Conservation (phyloP, 2,329 filamentous ascomycete genomes). For the Aspergillus terreus region DNA sequence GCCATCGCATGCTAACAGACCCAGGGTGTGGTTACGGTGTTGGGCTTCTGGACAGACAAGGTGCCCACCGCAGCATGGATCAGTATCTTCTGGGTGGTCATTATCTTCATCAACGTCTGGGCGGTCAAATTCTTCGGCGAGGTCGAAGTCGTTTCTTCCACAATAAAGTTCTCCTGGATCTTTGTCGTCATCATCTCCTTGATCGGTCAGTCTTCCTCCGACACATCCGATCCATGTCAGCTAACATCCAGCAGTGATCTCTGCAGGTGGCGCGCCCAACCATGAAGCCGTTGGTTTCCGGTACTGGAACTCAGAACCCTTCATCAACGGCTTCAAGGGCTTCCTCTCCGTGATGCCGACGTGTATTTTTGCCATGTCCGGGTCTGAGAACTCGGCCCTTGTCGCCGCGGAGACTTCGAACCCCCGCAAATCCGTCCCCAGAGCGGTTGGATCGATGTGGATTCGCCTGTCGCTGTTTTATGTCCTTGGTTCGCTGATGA, state of each 20-base stretch:
- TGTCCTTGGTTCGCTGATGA: conserved; percentile 42
- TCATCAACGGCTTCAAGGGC: conserved; percentile 46
- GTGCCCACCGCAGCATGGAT: conserved; percentile 45
- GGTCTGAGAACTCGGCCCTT: conserved; percentile 43
- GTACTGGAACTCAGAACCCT: conserved; percentile 43
- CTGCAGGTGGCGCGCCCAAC: conserved; percentile 43
- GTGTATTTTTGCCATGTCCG: conserved; percentile 39
- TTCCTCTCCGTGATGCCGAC: conserved; percentile 36
- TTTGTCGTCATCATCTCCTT: conserved; percentile 47
- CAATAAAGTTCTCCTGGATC: conserved; percentile 49
- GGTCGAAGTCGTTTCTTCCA: conserved; percentile 43
- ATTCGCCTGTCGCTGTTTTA: conserved; percentile 46
- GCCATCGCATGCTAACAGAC: neutral
- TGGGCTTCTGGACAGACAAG: conserved; percentile 43
- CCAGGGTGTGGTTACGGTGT: conserved; percentile 37
- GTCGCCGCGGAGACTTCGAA: conserved; percentile 45
- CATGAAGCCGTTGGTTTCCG: conserved; percentile 40
- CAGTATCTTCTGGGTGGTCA: conserved; percentile 43
- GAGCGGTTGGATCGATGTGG: conserved; percentile 46
- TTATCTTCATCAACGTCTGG: conserved; percentile 42
- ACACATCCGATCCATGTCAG: no score
- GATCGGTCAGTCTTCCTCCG: conserved; percentile 21
- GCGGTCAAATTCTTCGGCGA: conserved; percentile 46
- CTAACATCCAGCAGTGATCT: conserved; percentile 32
- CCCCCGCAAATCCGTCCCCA: conserved; percentile 41